Percentiles rank a stretch among this genome's conserved stretches.
Conservation (phyloP, 2,329 filamentous ascomycete species). For the Aureobasidium sp. region DNA sequence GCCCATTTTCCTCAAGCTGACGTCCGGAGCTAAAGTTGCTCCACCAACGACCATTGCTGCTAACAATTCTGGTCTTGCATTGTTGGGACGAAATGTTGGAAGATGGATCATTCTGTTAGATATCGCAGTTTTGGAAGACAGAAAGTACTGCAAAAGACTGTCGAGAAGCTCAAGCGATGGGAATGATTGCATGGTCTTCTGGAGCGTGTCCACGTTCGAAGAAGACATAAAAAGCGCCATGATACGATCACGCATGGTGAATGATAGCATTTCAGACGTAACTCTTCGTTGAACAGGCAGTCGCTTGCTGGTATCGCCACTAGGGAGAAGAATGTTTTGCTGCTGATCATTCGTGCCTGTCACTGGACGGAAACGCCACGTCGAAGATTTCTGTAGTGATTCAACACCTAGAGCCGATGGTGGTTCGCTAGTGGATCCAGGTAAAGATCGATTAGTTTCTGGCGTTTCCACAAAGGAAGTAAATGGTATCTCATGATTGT, state of each 20-base stretch:
- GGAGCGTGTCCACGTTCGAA: constrained; percentile 45
- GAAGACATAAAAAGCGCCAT: constrained; percentile 57
- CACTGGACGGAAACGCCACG: constrained; percentile 40
- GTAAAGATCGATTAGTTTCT: constrained; percentile 17
- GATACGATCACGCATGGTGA: constrained; percentile 49
- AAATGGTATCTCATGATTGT: constrained; percentile 40
- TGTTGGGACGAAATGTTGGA: constrained; percentile 51
- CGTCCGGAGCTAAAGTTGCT: constrained; percentile 51
- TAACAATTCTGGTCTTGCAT: constrained; percentile 53
- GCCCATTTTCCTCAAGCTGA: constrained; percentile 55
- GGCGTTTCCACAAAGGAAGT: constrained; percentile 31
- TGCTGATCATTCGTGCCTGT: constrained; percentile 29
- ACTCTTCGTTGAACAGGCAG: constrained; percentile 35
- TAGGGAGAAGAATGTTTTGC: constrained; percentile 35
- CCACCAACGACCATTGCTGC: constrained; percentile 55
- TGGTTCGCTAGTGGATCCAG: constrained; percentile 22
- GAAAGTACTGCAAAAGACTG: constrained; percentile 54
- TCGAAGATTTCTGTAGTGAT: constrained; percentile 36
- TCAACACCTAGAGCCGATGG: constrained; percentile 26
- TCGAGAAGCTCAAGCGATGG: constrained; percentile 56
- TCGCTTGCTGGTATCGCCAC: constrained; percentile 27
- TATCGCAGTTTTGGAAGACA: constrained; percentile 32
- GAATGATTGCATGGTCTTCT: constrained; percentile 53
- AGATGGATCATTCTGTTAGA: constrained; percentile 56
- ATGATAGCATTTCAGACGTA: constrained; percentile 35